Evolutionary conservation across 1,284 basidiomycete species (phyloP).

Genomic region (Tetrapyrgos nigripes): DNA sequence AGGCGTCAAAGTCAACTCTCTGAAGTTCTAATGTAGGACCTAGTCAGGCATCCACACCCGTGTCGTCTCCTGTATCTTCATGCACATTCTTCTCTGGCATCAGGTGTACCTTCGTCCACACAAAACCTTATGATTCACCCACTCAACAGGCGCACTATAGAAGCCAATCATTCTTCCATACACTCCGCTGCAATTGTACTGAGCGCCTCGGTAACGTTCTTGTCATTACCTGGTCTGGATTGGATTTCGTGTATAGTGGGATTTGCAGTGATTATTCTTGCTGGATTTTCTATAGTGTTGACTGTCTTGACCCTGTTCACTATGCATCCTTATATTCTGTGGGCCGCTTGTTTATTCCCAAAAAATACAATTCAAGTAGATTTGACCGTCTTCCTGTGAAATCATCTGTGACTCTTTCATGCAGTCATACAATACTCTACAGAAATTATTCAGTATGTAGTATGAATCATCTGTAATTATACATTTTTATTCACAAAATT

Average conservation of each 20-base stretch:
- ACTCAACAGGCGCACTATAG: neutral
- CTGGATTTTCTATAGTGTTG: slow-evolving; percentile 70
- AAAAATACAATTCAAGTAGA: too few species aligned
- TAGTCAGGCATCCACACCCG: slow-evolving; percentile 64
- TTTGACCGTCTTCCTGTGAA: too few species aligned
- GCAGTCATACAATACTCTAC: too few species aligned
- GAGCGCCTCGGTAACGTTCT: slow-evolving; percentile 78
- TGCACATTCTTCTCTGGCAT: slow-evolving; percentile 75
- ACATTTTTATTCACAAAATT: too few species aligned
- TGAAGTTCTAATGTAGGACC: too few species aligned
- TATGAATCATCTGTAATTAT: too few species aligned
- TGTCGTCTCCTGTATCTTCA: slow-evolving; percentile 68
- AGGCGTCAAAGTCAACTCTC: too few species aligned
- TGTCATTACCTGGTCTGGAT: slow-evolving; percentile 75
- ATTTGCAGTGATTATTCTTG: slow-evolving; percentile 69
- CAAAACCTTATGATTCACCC: slow-evolving; percentile 66
- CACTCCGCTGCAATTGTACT: slow-evolving; percentile 71
- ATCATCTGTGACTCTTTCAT: too few species aligned
- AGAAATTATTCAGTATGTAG: too few species aligned
- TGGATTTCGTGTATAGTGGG: slow-evolving; percentile 64
- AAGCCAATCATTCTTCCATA: slow-evolving; percentile 48
- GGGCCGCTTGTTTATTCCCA: too few species aligned
- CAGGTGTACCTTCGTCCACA: slow-evolving; percentile 69
- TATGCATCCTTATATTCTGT: too few species aligned
- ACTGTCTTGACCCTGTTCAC: slow-evolving; percentile 70